A percentile compares a stretch with the other conserved stretches of the same genome.
Conservation (phyloP, 2,329 filamentous ascomycete genomes). For the Ceratocystis papillata region DNA sequence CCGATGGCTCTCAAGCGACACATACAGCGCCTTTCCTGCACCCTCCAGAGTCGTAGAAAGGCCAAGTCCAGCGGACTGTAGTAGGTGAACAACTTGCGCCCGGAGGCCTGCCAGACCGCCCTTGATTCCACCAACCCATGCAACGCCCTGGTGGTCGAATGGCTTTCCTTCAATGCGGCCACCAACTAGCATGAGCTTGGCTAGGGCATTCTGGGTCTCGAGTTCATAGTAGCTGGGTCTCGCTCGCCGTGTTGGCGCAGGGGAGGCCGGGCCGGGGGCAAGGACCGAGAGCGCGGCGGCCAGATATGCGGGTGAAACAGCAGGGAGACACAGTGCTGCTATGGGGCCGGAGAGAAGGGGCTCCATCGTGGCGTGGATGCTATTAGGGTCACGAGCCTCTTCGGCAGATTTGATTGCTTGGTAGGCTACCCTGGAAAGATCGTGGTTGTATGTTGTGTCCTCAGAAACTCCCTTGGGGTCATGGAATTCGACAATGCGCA, state of each 20-base stretch:
- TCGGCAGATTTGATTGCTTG: slow-evolving; percentile 36
- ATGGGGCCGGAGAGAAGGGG: slow-evolving; percentile 73
- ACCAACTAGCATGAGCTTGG: slow-evolving; percentile 78
- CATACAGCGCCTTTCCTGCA: slow-evolving; percentile 69
- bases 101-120: slow-evolving; percentile 72
- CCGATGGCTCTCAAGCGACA: slow-evolving; percentile 75
- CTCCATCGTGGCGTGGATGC: slow-evolving; percentile 48
- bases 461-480: slow-evolving; percentile 38
- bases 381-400: slow-evolving; percentile 32
- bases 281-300: slow-evolving; percentile 71
- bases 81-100: slow-evolving; percentile 66
- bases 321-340: slow-evolving; percentile 67
- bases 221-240: slow-evolving; percentile 75
- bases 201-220: slow-evolving; percentile 65
- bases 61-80: slow-evolving; percentile 69
- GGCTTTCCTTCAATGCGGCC: slow-evolving; percentile 77
- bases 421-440: slow-evolving; percentile 46
- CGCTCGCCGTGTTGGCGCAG: slow-evolving; percentile 62
- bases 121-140: slow-evolving; percentile 60
- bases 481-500: slow-evolving; percentile 79
- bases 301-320: slow-evolving; percentile 72
- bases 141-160: slow-evolving; percentile 62
- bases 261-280: slow-evolving; percentile 60
- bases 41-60: slow-evolving; percentile 71
- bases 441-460: slow-evolving; percentile 34